Percentiles rank a stretch among this genome's conserved stretches.
Conservation (phyloP, 108 stramenopile genomes). For the Nitzschia palea region DNA sequence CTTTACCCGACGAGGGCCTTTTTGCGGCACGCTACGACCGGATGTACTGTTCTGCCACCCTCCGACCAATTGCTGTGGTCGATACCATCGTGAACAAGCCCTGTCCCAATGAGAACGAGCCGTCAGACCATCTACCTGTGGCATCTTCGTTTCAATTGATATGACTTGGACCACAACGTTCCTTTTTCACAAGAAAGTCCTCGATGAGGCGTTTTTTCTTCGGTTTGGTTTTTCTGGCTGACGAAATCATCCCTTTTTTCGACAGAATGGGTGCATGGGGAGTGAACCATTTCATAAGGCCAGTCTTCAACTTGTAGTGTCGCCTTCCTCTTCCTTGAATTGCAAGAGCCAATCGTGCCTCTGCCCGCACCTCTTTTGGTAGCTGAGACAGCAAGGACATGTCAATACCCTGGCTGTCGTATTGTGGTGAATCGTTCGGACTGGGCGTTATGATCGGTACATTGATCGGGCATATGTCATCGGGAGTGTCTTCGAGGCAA, state of each 20-base stretch:
- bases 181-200: neutral
- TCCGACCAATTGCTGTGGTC: constrained; percentile 60
- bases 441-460: neutral
- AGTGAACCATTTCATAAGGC: neutral
- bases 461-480: too few relatives aligned
- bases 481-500: too few relatives aligned
- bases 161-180: neutral
- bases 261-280: neutral
- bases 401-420: constrained; percentile 10
- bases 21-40: constrained; percentile 87
- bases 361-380: neutral
- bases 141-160: constrained; percentile 64
- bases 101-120: constrained; percentile 83
- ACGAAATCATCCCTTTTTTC: neutral
- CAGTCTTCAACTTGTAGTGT: neutral
- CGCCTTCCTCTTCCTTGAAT: neutral
- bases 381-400: constrained; percentile 4
- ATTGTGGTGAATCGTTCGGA: neutral
- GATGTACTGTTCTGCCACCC: constrained; percentile 69
- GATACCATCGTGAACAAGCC: constrained; percentile 46
- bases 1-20: constrained; percentile 67
- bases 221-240: neutral
- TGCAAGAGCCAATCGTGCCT: constrained; percentile 4
- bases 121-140: constrained; percentile 91
- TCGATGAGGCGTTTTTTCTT: neutral